Evolutionary conservation across 768 basidiomycete genomes (phyloP).

Genomic region (Neoboletus magnificus): DNA sequence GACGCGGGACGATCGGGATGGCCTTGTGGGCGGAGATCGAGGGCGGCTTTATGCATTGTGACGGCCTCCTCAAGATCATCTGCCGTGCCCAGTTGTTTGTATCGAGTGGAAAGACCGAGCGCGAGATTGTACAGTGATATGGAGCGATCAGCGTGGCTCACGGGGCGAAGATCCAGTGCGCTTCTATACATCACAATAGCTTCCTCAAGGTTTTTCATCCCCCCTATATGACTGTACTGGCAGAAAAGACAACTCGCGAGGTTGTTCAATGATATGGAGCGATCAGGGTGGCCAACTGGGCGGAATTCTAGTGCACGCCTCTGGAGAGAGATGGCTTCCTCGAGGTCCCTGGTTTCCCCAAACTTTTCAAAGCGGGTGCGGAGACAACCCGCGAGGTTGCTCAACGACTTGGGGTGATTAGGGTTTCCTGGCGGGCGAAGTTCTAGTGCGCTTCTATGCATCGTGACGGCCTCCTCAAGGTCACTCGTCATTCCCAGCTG

Average conservation of each 20-base stretch:
- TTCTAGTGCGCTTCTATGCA: too few species aligned
- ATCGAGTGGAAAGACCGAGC: not conserved
- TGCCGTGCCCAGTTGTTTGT: not conserved
- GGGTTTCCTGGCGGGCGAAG: too few species aligned
- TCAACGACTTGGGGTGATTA: not conserved
- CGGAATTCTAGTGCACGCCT: constrained; percentile 3
- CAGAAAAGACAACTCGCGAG: constrained; percentile 13
- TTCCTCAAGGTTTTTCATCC: not conserved
- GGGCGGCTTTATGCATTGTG: constrained; percentile 2
- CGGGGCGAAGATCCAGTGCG: not conserved
- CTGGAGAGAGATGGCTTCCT: constrained; percentile 14
- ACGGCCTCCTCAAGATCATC: constrained; percentile 21
- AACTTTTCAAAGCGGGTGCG: not conserved
- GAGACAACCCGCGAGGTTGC: constrained; percentile 1
- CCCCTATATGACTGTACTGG: not conserved
- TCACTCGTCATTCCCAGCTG: too few species aligned
- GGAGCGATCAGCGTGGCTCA: not conserved
- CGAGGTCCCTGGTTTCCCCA: constrained; percentile 8
- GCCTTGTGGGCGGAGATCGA: constrained; percentile 6
- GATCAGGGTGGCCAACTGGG: constrained; percentile 8
- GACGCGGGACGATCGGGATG: constrained; percentile 10
- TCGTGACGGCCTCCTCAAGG: too few species aligned
- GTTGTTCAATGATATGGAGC: constrained; percentile 7
- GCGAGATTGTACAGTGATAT: not conserved
- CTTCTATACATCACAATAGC: not conserved